Percentiles rank a stretch among this genome's conserved stretches.
Conservation (phyloP, 192 early-diverging fungal species). For the Umbelopsis sp. region DNA sequence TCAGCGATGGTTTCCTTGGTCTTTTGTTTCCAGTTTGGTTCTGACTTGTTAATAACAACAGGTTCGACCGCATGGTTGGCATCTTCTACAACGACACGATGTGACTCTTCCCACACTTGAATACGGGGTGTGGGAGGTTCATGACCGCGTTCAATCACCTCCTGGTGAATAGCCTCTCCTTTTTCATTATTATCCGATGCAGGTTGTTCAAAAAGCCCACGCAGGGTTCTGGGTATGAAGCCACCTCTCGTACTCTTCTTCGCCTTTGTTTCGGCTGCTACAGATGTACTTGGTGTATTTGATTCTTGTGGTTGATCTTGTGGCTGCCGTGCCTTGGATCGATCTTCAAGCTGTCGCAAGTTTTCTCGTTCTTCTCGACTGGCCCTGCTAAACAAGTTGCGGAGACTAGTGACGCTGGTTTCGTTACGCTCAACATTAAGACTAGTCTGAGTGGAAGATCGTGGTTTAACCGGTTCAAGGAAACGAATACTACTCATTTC, state of each 20-base stretch:
- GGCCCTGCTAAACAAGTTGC: conserved; percentile 6
- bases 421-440: conserved; percentile 8
- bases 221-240: neutral
- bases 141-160: neutral
- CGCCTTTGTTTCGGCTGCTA: neutral
- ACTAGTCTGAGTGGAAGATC: neutral
- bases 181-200: neutral
- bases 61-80: neutral
- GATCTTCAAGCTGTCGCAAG: neutral
- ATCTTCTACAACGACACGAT: conserved; percentile 25
- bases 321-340: neutral
- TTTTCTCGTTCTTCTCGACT: neutral
- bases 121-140: neutral
- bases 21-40: conserved; percentile 14
- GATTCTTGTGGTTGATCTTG: neutral
- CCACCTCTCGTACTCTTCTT: neutral
- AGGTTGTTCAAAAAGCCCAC: neutral
- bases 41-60: conserved; percentile 20
- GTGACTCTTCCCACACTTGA: conserved; percentile 29
- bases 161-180: neutral
- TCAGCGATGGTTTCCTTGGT: conserved; percentile 12
- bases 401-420: neutral
- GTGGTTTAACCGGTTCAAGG: conserved; percentile 36
- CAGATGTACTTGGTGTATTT: too few species aligned
- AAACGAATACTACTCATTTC: conserved; percentile 33